Conservation (phyloP, 2,329 filamentous ascomycete genomes). For the Chrysoporthe puriensis region DNA sequence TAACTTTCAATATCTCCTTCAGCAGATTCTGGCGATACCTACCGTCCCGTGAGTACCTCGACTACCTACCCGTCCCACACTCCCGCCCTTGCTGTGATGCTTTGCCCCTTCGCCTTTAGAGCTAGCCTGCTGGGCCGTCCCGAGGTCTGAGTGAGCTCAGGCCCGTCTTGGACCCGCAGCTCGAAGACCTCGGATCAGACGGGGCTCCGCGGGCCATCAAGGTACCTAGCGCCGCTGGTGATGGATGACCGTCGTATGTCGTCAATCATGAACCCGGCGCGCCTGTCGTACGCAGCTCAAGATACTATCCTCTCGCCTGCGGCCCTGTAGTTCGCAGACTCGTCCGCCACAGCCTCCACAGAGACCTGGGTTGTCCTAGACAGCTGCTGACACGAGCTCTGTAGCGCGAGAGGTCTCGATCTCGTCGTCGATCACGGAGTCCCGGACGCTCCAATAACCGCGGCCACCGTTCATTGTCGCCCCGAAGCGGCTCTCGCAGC, state of each 20-base stretch:
- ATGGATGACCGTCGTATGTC: conserved; percentile 16
- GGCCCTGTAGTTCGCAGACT: not conserved
- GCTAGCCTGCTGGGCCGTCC: conserved; percentile 6
- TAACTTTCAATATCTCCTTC: conserved; percentile 45
- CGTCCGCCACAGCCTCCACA: not conserved
- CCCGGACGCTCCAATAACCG: conserved; percentile 71
- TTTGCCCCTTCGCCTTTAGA: not conserved
- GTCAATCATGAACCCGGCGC: conserved; percentile 5
- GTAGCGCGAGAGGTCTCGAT: conserved; percentile 84
- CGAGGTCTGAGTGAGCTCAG: not conserved
- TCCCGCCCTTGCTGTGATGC: not conserved
- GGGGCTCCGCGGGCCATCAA: conserved; percentile 20
- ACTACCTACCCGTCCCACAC: conserved; percentile 1
- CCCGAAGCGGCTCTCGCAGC: conserved; percentile 30
- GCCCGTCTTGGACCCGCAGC: conserved; percentile 9
- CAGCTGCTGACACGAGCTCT: conserved; percentile 37
- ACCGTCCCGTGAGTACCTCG: conserved; percentile 58
- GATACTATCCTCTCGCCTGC: not conserved
- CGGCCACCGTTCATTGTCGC: conserved; percentile 66
- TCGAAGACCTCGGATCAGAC: conserved; percentile 2
- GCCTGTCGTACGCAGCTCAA: conserved; percentile 7
- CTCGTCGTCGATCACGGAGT: conserved; percentile 83
- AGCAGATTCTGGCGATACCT: conserved; percentile 65
- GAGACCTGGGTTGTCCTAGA: conserved; percentile 3
- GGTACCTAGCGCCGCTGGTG: conserved; percentile 19